Evolutionary conservation across 352 stramenopile species (phyloP), one percentile per base, ranked within the genome.

Genomic region (Blastocystis sp.): DNA sequence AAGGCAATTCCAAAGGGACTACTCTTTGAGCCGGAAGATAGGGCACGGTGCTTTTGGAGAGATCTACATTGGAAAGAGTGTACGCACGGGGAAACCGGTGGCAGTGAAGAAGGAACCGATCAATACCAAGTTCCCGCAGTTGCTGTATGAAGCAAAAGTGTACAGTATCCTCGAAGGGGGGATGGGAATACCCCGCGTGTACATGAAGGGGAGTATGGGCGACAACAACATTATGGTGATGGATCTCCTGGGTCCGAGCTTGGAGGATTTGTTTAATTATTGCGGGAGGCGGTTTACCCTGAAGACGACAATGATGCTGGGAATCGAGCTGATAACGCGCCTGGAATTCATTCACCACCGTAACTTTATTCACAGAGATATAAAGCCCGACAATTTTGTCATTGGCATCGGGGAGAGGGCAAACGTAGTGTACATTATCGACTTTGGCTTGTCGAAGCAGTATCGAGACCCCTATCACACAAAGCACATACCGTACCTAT

Each of bases 141-240:
- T 99, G 24, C 91, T 99, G 4, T 99, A 99, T 90, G 97, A 99
- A 91, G 98, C 95, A 81, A 99, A 99, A 93, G 98, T 99, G 91
- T 99, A 99, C 93, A 94, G 97, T 76, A 98, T 99, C 89, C 92
- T 99, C 21, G 95, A 98, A 90, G 97, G 97, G 71, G 97, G 96
- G 43, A 87, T 81, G 71, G 71, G 71, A 4, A 81, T 81, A 24
- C 52, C 71, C 52, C 62, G 45, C n/a, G 59, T 81, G 42, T 81
- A 68, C 52, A 64, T 81, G 42, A 81, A 81, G 24, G 52, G 42
- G 9, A 34, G 17, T 6, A 0, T 81, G 19, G 52, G 52, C 19
- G 71, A 81, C 34, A 99, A 99, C 93, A 99, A 99, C 89, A 96
- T 99, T 40, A 98, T 99, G 95, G 96, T 99, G 38, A 95, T 99